Evolutionary conservation across 2,329 filamentous ascomycete genomes (phyloP).

Genomic region (Sarocladium kiliense): DNA sequence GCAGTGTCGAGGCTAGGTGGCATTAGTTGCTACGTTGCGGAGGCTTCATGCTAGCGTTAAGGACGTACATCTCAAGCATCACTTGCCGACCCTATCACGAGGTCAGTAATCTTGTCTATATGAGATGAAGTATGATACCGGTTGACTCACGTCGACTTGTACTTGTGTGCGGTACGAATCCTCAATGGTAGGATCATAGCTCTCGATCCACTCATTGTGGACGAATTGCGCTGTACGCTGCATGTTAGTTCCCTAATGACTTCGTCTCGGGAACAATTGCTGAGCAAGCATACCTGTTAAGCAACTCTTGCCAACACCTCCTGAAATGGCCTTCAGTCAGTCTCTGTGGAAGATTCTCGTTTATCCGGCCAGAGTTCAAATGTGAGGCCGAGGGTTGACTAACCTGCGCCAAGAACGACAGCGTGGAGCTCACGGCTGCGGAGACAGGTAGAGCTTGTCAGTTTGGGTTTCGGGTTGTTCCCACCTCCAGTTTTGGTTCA

Average conservation of each 20-base stretch:
- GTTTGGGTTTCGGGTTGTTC: slow-evolving; percentile 1
- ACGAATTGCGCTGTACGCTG: slow-evolving; percentile 72
- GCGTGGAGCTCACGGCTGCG: slow-evolving; percentile 73
- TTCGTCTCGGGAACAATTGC: neutral
- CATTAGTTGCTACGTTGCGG: neutral
- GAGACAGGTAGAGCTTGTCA: slow-evolving; percentile 8
- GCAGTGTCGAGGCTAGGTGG: slow-evolving; percentile 75
- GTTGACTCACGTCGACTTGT: slow-evolving; percentile 71
- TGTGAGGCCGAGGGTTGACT: slow-evolving; percentile 31
- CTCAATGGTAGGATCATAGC: slow-evolving; percentile 74
- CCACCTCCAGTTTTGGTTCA: too few species aligned
- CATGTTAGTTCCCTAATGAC: neutral
- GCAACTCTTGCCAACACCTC: slow-evolving; percentile 89
- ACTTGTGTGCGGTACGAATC: slow-evolving; percentile 72
- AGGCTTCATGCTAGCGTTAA: neutral
- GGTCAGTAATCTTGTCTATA: slow-evolving; percentile 21
- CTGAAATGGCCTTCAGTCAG: slow-evolving; percentile 33
- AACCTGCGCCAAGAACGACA: slow-evolving; percentile 76
- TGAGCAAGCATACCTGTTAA: slow-evolving; percentile 66
- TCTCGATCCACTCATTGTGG: slow-evolving; percentile 91
- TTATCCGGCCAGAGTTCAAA: slow-evolving; percentile 3
- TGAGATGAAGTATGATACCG: neutral
- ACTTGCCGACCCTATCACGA: slow-evolving; percentile 71
- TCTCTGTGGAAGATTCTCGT: neutral
- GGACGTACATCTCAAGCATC: slow-evolving; percentile 75